These are phyloP conservation scores for Leccinum fallax DNA, from an alignment of 1,284 basidiomycete species.

Conservation along the genomic window DNA sequence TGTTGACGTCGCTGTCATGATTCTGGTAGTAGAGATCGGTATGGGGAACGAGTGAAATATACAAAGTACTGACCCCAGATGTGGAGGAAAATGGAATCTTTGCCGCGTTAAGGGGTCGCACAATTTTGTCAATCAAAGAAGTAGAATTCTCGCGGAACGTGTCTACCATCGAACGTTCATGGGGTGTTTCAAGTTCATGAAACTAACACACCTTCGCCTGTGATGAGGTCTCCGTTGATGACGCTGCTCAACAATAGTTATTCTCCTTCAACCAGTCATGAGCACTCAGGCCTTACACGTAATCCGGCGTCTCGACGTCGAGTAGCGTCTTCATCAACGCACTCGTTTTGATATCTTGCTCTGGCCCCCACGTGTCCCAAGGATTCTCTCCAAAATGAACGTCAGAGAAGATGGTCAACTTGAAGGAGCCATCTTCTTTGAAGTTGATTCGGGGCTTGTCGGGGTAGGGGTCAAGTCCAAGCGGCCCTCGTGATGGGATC, in stretches of 20 bases:
- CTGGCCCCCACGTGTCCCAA: constrained; percentile 64
- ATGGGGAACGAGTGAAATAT: background rate
- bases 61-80: constrained; percentile 50
- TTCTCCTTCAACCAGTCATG: background rate
- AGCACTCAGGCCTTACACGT: constrained; percentile 48
- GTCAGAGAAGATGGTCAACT: constrained; percentile 68
- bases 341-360: constrained; percentile 61
- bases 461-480: constrained; percentile 48
- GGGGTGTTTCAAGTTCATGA: background rate
- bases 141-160: constrained; percentile 62
- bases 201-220: constrained; percentile 56
- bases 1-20: constrained; percentile 69
- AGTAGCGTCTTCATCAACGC: constrained; percentile 57
- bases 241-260: constrained; percentile 42
- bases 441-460: constrained; percentile 51
- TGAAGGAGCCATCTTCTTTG: constrained; percentile 57
- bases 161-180: constrained; percentile 39
- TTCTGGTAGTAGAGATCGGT: constrained; percentile 45
- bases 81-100: constrained; percentile 56
- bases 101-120: constrained; percentile 49
- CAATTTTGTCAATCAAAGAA: constrained; percentile 50
- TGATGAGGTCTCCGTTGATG: constrained; percentile 66
- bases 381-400: constrained; percentile 71
- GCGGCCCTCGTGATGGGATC: background rate
- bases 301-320: constrained; percentile 58